phyloP scores from a whole-genome alignment of 192 early-diverging fungal species.

The Coemansia sp. region DNA sequence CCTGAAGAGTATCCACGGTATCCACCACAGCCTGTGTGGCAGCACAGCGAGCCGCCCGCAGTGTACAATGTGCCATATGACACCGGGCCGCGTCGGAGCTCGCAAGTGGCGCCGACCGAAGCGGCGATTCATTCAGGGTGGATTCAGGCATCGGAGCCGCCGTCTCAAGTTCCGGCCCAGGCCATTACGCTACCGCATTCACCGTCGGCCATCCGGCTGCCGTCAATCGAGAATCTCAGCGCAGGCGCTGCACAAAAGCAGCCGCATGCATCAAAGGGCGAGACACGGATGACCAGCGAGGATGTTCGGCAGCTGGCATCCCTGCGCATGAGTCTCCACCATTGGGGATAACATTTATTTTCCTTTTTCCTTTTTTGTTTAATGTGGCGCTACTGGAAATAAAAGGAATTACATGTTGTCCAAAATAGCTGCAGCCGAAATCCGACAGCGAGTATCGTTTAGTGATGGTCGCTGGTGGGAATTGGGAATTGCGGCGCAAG shows the following conservation, averaged over 20 bases:
- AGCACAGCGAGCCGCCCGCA: conserved; percentile 38
- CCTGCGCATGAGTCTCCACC: conserved; percentile 37
- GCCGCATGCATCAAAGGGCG: background rate
- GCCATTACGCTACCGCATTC: conserved; percentile 8
- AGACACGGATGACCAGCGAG: conserved; percentile 44
- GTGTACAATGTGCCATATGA: conserved; percentile 5
- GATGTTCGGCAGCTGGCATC: conserved; percentile 49
- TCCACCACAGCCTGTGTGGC: conserved; percentile 29
- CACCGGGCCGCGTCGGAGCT: conserved; percentile 2
- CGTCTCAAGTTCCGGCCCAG: background rate
- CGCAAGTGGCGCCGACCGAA: background rate
- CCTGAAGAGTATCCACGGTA: background rate
- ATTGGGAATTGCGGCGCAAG: too few relatives aligned
- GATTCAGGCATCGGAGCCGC: background rate
- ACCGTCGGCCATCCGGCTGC: conserved; percentile 19
- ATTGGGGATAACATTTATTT: conserved; percentile 11
- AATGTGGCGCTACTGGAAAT: too few relatives aligned
- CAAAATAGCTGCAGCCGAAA: too few relatives aligned
- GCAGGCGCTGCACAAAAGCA: conserved; percentile 6
- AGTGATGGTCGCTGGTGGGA: too few relatives aligned
- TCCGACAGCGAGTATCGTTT: too few relatives aligned
- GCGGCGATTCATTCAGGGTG: conserved; percentile 8
- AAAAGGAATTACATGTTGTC: too few relatives aligned
- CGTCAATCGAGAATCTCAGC: conserved; percentile 33
- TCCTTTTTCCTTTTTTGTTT: background rate